A percentile compares a stretch with the other conserved stretches of the same genome.
Conservation (phyloP, 352 stramenopile species). For the Thalassiosira oceanica region DNA sequence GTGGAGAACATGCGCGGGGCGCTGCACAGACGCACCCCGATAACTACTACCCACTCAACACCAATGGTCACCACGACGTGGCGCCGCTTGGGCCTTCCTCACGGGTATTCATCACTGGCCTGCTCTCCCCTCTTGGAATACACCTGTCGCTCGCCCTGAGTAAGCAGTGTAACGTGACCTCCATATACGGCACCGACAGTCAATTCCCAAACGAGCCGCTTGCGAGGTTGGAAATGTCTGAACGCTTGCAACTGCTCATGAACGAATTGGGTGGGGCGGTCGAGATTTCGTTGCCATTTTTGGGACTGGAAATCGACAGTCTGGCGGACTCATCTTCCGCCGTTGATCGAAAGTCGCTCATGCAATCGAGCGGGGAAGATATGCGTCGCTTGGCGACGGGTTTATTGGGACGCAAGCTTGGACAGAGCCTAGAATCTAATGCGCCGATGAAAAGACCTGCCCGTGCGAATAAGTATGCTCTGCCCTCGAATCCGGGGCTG, state of each 20-base stretch:
- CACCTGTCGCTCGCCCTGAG: conserved; percentile 55
- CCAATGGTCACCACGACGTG: background rate
- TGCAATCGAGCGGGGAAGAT: too few relatives aligned
- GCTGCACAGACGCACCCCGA: conserved; percentile 21
- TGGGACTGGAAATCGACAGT: conserved; percentile 36
- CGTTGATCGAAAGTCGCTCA: conserved; percentile 1
- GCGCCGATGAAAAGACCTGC: conserved; percentile 3
- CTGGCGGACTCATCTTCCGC: conserved; percentile 4
- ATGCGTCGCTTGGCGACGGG: conserved; percentile 1
- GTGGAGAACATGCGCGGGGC: conserved; percentile 20
- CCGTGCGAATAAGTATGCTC: conserved; percentile 20
- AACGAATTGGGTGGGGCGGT: conserved; percentile 46
- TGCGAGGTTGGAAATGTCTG: conserved; percentile 50
- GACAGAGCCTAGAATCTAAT: background rate
- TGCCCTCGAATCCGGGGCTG: conserved; percentile 13
- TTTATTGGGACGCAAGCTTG: background rate
- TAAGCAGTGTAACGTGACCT: conserved; percentile 60
- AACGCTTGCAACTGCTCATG: conserved; percentile 55
- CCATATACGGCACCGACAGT: conserved; percentile 61
- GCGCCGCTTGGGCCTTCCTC: conserved; percentile 29
- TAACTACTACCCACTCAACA: conserved; percentile 18
- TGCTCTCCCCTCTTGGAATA: conserved; percentile 63
- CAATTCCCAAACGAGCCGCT: conserved; percentile 66
- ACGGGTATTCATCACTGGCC: conserved; percentile 68
- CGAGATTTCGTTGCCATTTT: conserved; percentile 49